A percentile compares a stretch with the other conserved stretches of the same genome.
These are phyloP conservation scores for Neonothopanus nambi DNA, from an alignment of 1,284 basidiomycete species.

Conservation along the genomic window DNA sequence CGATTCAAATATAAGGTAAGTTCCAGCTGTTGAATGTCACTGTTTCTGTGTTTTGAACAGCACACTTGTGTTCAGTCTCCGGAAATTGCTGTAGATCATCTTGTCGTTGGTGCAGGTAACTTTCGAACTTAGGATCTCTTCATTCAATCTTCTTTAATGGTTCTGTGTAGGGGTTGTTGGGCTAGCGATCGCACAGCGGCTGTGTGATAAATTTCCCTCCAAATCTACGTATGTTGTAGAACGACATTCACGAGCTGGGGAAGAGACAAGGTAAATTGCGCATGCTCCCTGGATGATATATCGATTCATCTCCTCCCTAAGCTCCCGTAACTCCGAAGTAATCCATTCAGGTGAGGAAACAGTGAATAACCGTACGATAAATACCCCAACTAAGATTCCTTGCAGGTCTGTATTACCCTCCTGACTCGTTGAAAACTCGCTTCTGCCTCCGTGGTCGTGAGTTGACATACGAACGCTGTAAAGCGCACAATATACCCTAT, in stretches of 20 bases:
- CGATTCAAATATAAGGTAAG: constrained; percentile 63
- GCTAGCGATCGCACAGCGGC: constrained; percentile 80
- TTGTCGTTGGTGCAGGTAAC: constrained; percentile 89
- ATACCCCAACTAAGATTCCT: not conserved
- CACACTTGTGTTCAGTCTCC: constrained; percentile 48
- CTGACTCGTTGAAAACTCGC: constrained; percentile 81
- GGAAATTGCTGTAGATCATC: constrained; percentile 79
- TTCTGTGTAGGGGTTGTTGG: constrained; percentile 73
- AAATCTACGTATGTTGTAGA: constrained; percentile 88
- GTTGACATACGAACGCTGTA: constrained; percentile 82
- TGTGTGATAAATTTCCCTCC: constrained; percentile 66
- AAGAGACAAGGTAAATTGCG: constrained; percentile 73
- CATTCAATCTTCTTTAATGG: not conserved
- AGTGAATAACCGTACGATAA: not conserved
- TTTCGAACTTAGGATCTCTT: not conserved
- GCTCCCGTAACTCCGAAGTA: constrained; percentile 95
- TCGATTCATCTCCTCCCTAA: constrained; percentile 29
- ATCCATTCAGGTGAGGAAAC: constrained; percentile 78
- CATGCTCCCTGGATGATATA: not conserved
- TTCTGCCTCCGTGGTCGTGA: constrained; percentile 88
- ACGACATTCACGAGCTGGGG: constrained; percentile 69
- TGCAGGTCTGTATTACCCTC: constrained; percentile 82
- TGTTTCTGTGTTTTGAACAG: constrained; percentile 1
- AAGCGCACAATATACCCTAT: constrained; percentile 64
- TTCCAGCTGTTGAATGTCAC: constrained; percentile 16